Percentiles rank a stretch among this genome's conserved stretches.
Conservation (phyloP, 176 grass and related monocot genomes). For the Lolium rigidum region DNA sequence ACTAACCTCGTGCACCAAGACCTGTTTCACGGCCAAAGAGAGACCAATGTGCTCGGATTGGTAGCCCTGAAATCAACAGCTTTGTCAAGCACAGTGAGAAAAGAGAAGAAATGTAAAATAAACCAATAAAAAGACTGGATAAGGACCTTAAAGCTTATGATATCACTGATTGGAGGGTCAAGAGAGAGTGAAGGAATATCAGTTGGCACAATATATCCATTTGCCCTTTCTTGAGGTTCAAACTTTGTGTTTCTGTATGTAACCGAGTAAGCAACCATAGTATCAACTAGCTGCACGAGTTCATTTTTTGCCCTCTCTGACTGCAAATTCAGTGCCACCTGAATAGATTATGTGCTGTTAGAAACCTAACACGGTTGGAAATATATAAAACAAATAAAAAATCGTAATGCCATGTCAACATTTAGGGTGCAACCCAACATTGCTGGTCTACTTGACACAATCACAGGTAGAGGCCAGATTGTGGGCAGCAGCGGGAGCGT, state of each 20-base stretch:
- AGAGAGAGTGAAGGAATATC: conserved; percentile 67
- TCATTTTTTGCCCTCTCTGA: conserved; percentile 89
- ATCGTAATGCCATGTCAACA: background rate
- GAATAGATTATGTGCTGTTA: conserved; percentile 36
- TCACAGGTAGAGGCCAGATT: background rate
- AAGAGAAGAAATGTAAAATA: conserved; percentile 28
- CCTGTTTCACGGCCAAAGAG: conserved; percentile 79
- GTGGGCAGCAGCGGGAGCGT: background rate
- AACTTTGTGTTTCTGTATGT: conserved; percentile 82
- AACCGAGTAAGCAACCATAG: conserved; percentile 90
- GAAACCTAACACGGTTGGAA: conserved; percentile 35
- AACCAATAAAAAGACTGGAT: conserved; percentile 28
- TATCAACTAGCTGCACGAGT: conserved; percentile 78
- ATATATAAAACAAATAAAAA: conserved; percentile 20
- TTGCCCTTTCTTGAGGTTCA: conserved; percentile 61
- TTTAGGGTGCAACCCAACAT: background rate
- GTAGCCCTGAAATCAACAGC: conserved; percentile 64
- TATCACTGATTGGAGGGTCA: conserved; percentile 73
- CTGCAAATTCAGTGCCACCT: conserved; percentile 84
- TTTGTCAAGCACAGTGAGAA: conserved; percentile 48
- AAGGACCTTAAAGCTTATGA: conserved; percentile 81
- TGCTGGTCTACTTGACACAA: background rate
- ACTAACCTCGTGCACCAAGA: conserved; percentile 84
- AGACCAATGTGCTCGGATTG: conserved; percentile 77
- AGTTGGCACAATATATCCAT: conserved; percentile 52